Percentiles rank a stretch among this genome's conserved stretches.
Conservation (phyloP, 2,329 filamentous ascomycete species). For the Sclerotinia borealis region DNA sequence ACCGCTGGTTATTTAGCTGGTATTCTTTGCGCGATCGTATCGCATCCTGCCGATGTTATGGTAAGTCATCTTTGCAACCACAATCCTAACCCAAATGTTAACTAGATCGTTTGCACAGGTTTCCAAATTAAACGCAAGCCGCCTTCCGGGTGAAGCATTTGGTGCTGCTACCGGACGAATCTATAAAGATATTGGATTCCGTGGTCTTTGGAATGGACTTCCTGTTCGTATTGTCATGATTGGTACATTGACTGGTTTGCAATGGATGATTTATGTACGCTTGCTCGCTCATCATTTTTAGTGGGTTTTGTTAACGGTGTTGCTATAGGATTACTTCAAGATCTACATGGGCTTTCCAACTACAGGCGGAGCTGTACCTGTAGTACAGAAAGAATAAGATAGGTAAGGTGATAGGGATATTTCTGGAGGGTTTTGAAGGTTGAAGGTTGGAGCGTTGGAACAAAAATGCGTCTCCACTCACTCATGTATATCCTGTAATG, state of each 20-base stretch:
- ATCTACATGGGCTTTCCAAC: slow-evolving; percentile 84
- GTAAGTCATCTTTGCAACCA: slow-evolving; percentile 39
- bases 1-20: slow-evolving; percentile 78
- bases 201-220: slow-evolving; percentile 86
- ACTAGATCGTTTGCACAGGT: slow-evolving; percentile 15
- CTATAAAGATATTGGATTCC: slow-evolving; percentile 81
- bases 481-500: neutral
- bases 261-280: slow-evolving; percentile 85
- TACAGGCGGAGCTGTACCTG: slow-evolving; percentile 53
- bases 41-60: slow-evolving; percentile 80
- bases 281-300: neutral
- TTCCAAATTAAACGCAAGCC: slow-evolving; percentile 80
- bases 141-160: slow-evolving; percentile 70
- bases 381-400: slow-evolving; percentile 18
- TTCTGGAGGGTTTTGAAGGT: neutral
- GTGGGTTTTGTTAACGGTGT: slow-evolving; percentile 7
- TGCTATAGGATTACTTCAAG: slow-evolving; percentile 73
- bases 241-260: slow-evolving; percentile 61
- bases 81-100: no score
- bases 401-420: slow-evolving; percentile 16
- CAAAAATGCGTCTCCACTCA: neutral
- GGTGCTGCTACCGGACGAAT: slow-evolving; percentile 71
- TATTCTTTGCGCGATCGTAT: slow-evolving; percentile 80
- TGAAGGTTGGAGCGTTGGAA: neutral
- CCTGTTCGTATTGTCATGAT: slow-evolving; percentile 62